phyloP scores from a whole-genome alignment of 2,329 filamentous ascomycete genomes.

The Fusarium scirpi region DNA sequence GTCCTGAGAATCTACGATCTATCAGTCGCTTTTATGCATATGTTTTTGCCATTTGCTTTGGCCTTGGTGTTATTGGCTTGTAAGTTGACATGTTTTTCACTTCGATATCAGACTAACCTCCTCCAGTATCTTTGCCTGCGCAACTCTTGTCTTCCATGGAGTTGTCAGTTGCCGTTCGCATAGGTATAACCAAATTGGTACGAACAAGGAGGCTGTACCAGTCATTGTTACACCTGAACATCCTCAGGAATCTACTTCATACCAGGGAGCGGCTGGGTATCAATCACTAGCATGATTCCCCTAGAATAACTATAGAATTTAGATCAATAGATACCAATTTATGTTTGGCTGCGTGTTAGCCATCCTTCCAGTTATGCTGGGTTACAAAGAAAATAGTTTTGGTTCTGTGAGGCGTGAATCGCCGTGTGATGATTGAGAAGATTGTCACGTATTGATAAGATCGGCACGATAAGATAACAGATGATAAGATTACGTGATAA shows the following conservation, averaged over 20 bases:
- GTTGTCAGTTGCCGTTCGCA: conserved; percentile 60
- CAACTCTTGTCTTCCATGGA: conserved; percentile 56
- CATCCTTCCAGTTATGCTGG: too few species aligned
- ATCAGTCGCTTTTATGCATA: conserved; percentile 43
- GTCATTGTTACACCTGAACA: conserved; percentile 4
- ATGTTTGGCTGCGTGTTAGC: rapidly evolving
- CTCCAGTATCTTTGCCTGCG: conserved; percentile 57
- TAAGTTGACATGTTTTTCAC: conserved; percentile 45
- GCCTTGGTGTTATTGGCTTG: conserved; percentile 59
- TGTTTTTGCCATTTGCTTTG: conserved; percentile 52
- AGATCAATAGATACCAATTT: background rate
- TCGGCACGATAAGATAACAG: background rate
- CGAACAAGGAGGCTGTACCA: conserved; percentile 4
- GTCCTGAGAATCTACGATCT: conserved; percentile 18
- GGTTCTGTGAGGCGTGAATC: too few species aligned
- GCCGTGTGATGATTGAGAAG: too few species aligned
- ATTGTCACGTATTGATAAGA: background rate
- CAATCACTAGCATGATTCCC: background rate
- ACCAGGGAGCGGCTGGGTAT: background rate
- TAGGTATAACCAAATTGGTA: conserved; percentile 38
- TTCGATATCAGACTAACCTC: background rate
- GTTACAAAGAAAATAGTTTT: too few species aligned
- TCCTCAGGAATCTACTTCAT: conserved; percentile 7
- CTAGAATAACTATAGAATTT: background rate
- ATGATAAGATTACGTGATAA: too few species aligned